Conservation (phyloP, 2,329 filamentous ascomycete genomes). For the Bertia moriformis region DNA sequence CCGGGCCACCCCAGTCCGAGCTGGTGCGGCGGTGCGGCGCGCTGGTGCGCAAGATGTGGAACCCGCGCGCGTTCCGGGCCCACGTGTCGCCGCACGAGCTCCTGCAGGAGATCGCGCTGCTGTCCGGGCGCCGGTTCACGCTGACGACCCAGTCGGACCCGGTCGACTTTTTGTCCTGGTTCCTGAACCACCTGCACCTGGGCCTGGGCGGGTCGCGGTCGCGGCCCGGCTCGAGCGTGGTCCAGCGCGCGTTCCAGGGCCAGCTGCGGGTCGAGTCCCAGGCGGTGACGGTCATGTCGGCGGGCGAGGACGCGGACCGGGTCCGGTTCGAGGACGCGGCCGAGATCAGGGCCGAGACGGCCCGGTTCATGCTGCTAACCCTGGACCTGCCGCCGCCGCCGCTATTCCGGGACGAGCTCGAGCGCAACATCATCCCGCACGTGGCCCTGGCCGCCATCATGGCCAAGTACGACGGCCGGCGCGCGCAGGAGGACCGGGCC, state of each 20-base stretch:
- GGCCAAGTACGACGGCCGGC: constrained; percentile 80
- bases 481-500: constrained; percentile 75
- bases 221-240: constrained; percentile 68
- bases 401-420: constrained; percentile 86
- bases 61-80: constrained; percentile 84
- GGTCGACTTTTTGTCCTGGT: constrained; percentile 93
- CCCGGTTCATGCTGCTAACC: constrained; percentile 79
- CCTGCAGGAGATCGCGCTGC: constrained; percentile 81
- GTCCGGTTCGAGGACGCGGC: constrained; percentile 86
- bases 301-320: constrained; percentile 58
- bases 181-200: constrained; percentile 87
- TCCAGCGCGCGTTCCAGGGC: constrained; percentile 90
- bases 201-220: constrained; percentile 80
- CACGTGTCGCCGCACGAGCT: constrained; percentile 96
- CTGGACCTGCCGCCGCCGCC: constrained; percentile 84
- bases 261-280: constrained; percentile 85
- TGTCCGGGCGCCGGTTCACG: constrained; percentile 83
- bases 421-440: constrained; percentile 92
- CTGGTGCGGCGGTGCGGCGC: constrained; percentile 79
- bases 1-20: constrained; percentile 42
- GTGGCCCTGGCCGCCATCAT: constrained; percentile 72
- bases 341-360: constrained; percentile 60
- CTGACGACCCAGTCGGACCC: constrained; percentile 85
- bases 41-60: constrained; percentile 94
- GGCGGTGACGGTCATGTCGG: constrained; percentile 79